A percentile compares a stretch with the other conserved stretches of the same genome.
Conservation (phyloP, 2,329 filamentous ascomycete species). For the Periconia sp. region DNA sequence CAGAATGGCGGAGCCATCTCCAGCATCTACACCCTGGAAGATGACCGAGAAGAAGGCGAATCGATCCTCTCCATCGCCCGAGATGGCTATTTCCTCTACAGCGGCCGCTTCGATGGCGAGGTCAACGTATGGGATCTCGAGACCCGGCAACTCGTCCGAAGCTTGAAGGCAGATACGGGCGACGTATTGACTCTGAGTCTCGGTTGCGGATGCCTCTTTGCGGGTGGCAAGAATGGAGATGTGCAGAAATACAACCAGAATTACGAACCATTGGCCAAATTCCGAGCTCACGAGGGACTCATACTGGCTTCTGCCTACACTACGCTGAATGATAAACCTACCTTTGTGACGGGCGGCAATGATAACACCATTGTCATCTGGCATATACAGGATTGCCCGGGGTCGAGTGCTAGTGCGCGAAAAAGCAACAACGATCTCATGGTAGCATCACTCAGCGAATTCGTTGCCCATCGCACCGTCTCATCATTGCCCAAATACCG, state of each 20-base stretch:
- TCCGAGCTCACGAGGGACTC: constrained; percentile 83
- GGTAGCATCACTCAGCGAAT: constrained; percentile 68
- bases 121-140: constrained; percentile 97
- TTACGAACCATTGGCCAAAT: constrained; percentile 76
- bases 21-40: constrained; percentile 68
- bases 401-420: constrained; percentile 47
- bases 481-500: constrained; percentile 84
- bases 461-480: constrained; percentile 89
- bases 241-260: constrained; percentile 77
- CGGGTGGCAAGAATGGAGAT: constrained; percentile 84
- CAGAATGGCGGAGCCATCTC: constrained; percentile 63
- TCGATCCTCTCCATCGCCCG: constrained; percentile 76
- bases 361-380: constrained; percentile 88
- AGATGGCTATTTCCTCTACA: constrained; percentile 90
- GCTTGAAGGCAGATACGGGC: constrained; percentile 76
- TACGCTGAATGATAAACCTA: constrained; percentile 68
- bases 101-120: constrained; percentile 81
- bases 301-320: constrained; percentile 82
- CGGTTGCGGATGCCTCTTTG: constrained; percentile 82
- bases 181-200: constrained; percentile 88
- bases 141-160: constrained; percentile 84
- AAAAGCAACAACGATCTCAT: constrained; percentile 66
- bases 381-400: constrained; percentile 66
- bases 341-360: constrained; percentile 94
- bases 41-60: constrained; percentile 59